phyloP scores from a whole-genome alignment of 2,329 filamentous ascomycete genomes.

The Seiridium cupressi region DNA sequence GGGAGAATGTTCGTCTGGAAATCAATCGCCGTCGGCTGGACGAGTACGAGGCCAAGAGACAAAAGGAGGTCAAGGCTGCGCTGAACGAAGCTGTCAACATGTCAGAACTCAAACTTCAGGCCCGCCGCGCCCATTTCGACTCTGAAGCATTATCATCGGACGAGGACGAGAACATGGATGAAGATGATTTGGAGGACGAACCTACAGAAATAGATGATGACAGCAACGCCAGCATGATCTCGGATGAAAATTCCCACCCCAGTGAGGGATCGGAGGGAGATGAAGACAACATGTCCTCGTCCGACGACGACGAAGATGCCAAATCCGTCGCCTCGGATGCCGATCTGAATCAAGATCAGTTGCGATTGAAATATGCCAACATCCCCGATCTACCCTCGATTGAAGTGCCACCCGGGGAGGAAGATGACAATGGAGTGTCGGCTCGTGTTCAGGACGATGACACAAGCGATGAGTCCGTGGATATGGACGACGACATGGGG shows the following conservation, averaged over 20 bases:
- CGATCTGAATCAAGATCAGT: slow-evolving; percentile 65
- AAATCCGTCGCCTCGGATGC: slow-evolving; percentile 57
- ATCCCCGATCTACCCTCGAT: slow-evolving; percentile 47
- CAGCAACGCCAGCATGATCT: slow-evolving; percentile 19
- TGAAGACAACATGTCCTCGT: slow-evolving; percentile 62
- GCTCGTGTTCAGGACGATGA: slow-evolving; percentile 36
- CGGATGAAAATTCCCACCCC: slow-evolving; percentile 39
- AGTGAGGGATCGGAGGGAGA: slow-evolving; percentile 31
- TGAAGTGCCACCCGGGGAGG: slow-evolving; percentile 21
- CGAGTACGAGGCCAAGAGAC: slow-evolving; percentile 65
- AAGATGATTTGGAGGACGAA: slow-evolving; percentile 43
- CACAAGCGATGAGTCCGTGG: slow-evolving; percentile 63
- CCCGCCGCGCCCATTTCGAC: slow-evolving; percentile 52
- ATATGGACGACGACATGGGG: slow-evolving; percentile 67
- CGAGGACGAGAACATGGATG: slow-evolving; percentile 31
- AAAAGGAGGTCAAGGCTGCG: slow-evolving; percentile 63
- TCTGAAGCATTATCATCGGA: slow-evolving; percentile 47
- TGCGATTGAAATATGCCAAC: slow-evolving; percentile 67
- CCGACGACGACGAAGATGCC: slow-evolving; percentile 59
- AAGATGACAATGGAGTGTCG: slow-evolving; percentile 15
- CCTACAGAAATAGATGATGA: slow-evolving; percentile 45
- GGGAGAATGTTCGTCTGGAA: slow-evolving; percentile 63
- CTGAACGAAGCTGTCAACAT: slow-evolving; percentile 72
- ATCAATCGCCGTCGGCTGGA: slow-evolving; percentile 59
- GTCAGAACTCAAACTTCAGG: slow-evolving; percentile 67